A percentile compares a stretch with the other conserved stretches of the same genome.
Conservation (phyloP, 495 filamentous ascomycete genomes). For the Aspergillus bertholletiae region DNA sequence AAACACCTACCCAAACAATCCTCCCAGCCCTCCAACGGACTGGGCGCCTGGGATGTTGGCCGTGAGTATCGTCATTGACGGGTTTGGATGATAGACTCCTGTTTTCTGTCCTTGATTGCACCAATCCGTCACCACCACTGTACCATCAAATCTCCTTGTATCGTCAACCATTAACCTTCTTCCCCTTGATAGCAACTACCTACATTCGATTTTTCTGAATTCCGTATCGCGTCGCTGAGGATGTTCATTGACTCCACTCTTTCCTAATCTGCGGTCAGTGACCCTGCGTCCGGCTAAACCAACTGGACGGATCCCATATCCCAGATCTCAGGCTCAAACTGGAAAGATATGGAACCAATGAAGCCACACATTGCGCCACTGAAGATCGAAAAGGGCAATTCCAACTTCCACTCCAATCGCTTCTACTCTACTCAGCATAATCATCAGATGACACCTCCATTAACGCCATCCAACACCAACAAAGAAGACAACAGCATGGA, state of each 20-base stretch:
- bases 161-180: background rate
- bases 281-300: conserved; percentile 21
- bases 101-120: background rate
- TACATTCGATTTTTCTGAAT: background rate
- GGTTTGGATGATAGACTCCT: background rate
- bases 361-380: conserved; percentile 66
- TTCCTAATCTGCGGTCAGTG: conserved; percentile 36
- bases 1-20: conserved; percentile 20
- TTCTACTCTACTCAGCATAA: conserved; percentile 27
- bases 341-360: conserved; percentile 35
- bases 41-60: conserved; percentile 10
- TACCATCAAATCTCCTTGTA: background rate
- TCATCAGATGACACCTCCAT: conserved; percentile 66
- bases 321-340: conserved; percentile 3
- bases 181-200: background rate
- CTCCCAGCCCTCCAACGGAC: conserved; percentile 14
- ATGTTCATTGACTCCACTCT: conserved; percentile 31
- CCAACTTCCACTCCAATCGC: conserved; percentile 34
- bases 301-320: background rate
- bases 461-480: conserved; percentile 64
- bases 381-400: conserved; percentile 62
- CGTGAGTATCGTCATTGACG: background rate
- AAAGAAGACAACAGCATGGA: conserved; percentile 54
- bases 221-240: conserved; percentile 8
- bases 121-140: background rate